Conservation (phyloP, 768 basidiomycete species). For the Mycena olivaceomarginata region DNA sequence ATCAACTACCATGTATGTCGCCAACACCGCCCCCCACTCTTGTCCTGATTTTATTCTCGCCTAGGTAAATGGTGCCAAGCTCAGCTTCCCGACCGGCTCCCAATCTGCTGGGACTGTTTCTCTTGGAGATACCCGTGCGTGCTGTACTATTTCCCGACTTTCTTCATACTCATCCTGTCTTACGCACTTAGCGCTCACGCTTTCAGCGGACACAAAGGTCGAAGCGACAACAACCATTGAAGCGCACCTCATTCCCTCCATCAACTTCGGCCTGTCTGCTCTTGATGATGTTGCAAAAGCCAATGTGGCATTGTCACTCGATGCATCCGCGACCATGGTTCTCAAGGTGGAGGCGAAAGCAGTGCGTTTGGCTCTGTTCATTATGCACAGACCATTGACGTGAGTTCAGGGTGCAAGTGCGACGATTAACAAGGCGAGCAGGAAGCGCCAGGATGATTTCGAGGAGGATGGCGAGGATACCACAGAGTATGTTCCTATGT, state of each 20-base stretch:
- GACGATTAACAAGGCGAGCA: conserved; percentile 20
- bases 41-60: neutral
- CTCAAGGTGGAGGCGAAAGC: conserved; percentile 32
- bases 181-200: conserved; percentile 49
- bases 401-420: conserved; percentile 23
- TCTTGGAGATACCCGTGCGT: conserved; percentile 33
- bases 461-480: neutral
- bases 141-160: neutral
- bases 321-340: conserved; percentile 37
- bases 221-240: conserved; percentile 52
- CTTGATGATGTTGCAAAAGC: conserved; percentile 34
- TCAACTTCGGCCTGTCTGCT: conserved; percentile 56
- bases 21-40: neutral
- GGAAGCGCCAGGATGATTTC: conserved; percentile 23
- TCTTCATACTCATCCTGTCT: too few relatives aligned
- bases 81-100: conserved; percentile 63
- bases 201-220: conserved; percentile 56
- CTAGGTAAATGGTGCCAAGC: conserved; percentile 54
- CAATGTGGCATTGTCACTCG: conserved; percentile 23
- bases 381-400: neutral
- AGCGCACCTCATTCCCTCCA: conserved; percentile 60
- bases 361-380: neutral
- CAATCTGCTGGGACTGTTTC: conserved; percentile 28
- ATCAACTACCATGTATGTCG: conserved; percentile 63
- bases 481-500: too few relatives aligned